These are phyloP conservation scores for Gastrodia elata DNA, from an alignment of 106 monocot species.

Conservation along the genomic window DNA sequence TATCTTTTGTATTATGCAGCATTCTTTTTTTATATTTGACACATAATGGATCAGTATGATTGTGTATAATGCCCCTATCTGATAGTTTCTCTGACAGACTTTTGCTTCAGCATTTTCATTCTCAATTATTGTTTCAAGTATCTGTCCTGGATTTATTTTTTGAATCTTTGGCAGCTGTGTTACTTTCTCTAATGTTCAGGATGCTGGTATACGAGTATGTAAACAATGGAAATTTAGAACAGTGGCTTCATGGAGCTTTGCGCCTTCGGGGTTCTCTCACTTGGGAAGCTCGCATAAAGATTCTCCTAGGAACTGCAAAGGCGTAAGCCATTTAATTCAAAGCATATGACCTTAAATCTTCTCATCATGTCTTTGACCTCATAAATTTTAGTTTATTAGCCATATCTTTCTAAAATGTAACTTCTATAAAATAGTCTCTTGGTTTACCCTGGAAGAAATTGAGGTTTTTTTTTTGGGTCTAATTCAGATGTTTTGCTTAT, in stretches of 20 bases:
- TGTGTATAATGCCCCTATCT: not conserved
- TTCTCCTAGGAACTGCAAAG: slow-evolving; percentile 83
- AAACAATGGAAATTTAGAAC: slow-evolving; percentile 88
- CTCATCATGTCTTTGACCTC: not conserved
- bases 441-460: not conserved
- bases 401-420: too few relatives aligned
- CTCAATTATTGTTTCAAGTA: not conserved
- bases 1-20: too few relatives aligned
- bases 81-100: not conserved
- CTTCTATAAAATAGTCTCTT: not conserved
- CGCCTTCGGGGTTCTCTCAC: slow-evolving; percentile 62
- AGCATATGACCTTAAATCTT: not conserved
- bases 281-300: slow-evolving; percentile 90
- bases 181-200: slow-evolving; percentile 22
- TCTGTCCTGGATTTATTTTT: not conserved
- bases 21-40: not conserved
- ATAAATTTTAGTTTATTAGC: too few relatives aligned
- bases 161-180: not conserved
- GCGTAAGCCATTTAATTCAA: slow-evolving; percentile 48
- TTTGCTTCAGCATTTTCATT: not conserved
- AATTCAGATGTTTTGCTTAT: not conserved
- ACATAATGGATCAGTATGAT: not conserved
- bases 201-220: slow-evolving; percentile 96
- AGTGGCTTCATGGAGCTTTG: slow-evolving; percentile 96
- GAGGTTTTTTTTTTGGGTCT: not conserved